phyloP scores from a whole-genome alignment of 2,329 filamentous ascomycete species.

The Talaromyces sp. region DNA sequence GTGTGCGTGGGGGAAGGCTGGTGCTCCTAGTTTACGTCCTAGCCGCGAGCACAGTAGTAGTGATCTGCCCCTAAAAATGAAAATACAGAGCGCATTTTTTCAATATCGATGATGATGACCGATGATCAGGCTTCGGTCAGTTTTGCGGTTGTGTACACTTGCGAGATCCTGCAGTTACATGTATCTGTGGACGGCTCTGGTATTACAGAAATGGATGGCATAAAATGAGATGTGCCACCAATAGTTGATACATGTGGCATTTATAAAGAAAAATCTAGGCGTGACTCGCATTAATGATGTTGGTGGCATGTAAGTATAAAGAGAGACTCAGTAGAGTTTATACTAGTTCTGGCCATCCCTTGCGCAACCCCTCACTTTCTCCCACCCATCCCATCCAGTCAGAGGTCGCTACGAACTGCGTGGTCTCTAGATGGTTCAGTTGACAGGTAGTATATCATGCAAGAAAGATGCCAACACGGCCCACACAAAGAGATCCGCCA shows the following conservation, averaged over 20 bases:
- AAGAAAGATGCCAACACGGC: neutral
- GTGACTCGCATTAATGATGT: neutral
- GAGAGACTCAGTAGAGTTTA: neutral
- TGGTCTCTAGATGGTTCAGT: neutral
- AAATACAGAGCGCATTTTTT: neutral
- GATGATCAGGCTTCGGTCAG: neutral
- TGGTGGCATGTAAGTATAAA: neutral
- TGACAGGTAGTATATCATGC: neutral
- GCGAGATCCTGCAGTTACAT: neutral
- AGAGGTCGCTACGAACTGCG: neutral
- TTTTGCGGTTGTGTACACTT: neutral
- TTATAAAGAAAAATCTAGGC: neutral
- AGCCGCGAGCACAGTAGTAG: neutral
- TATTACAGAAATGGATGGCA: neutral
- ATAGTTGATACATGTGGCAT: neutral
- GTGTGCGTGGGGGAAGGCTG: neutral
- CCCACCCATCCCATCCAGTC: neutral
- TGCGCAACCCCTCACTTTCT: conserved; percentile 1
- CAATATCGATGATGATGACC: neutral
- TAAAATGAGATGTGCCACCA: neutral
- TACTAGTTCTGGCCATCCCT: neutral
- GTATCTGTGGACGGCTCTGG: neutral
- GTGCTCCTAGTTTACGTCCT: neutral
- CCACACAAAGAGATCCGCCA: neutral
- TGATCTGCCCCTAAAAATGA: neutral